Evolutionary conservation across 176 grass and related monocot genomes (phyloP).

Genomic region (Avena eriantha): DNA sequence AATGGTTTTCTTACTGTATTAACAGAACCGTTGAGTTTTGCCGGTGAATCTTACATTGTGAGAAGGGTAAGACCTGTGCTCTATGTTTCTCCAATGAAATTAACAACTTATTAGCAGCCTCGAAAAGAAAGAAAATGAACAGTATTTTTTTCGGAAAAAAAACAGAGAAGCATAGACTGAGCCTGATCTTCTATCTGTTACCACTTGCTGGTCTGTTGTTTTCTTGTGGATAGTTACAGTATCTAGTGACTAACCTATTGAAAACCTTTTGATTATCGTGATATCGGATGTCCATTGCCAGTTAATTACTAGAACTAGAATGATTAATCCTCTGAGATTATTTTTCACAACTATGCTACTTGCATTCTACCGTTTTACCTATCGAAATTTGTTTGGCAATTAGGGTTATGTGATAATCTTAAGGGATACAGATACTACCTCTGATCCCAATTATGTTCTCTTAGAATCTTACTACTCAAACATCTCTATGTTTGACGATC

Average conservation of each 20-base stretch:
- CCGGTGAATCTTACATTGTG: constrained; percentile 78
- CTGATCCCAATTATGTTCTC: background rate
- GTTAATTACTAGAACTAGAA: background rate
- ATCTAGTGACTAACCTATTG: background rate
- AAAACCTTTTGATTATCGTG: background rate
- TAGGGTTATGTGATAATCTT: constrained; percentile 8
- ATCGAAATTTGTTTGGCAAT: constrained; percentile 11
- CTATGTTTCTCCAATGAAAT: constrained; percentile 19
- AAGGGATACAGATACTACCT: background rate
- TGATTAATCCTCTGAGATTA: background rate
- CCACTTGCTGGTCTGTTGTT: background rate
- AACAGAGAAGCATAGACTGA: background rate
- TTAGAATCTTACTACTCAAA: background rate
- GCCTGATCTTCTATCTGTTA: constrained; percentile 19
- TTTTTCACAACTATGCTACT: constrained; percentile 10
- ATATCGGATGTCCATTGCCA: background rate
- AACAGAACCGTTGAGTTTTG: constrained; percentile 75
- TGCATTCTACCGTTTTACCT: background rate
- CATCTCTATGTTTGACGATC: background rate
- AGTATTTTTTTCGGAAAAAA: background rate
- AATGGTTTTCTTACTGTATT: constrained; percentile 92
- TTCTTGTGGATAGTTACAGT: background rate
- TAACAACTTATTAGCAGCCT: background rate
- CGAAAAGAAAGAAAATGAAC: background rate
- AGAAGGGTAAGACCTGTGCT: constrained; percentile 65